phyloP scores from a whole-genome alignment of 1,139 yeast species.

The Keqinozyma sinolaborantium region DNA sequence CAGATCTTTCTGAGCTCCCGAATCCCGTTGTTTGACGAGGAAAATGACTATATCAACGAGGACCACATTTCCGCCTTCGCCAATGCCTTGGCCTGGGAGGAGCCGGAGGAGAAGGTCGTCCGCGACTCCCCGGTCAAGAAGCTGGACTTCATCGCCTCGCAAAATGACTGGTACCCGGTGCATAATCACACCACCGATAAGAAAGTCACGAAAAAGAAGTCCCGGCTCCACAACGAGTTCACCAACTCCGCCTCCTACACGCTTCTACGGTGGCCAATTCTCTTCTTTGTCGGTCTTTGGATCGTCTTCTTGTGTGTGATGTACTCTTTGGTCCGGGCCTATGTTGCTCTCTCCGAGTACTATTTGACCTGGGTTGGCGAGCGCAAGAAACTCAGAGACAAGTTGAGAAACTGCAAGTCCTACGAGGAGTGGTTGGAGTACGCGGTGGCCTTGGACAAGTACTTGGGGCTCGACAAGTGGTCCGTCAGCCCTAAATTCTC shows the following conservation, averaged over 20 bases:
- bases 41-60: slow-evolving; percentile 31
- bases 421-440: slow-evolving; percentile 63
- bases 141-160: slow-evolving; percentile 47
- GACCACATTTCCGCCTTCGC: slow-evolving; percentile 40
- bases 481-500: slow-evolving; percentile 57
- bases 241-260: slow-evolving; percentile 48
- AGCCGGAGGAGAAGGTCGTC: slow-evolving; percentile 16
- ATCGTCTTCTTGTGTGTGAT: slow-evolving; percentile 43
- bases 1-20: neutral
- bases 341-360: slow-evolving; percentile 64
- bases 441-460: slow-evolving; percentile 56
- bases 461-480: slow-evolving; percentile 63
- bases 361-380: slow-evolving; percentile 58
- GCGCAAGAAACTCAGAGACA: slow-evolving; percentile 46
- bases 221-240: slow-evolving; percentile 38
- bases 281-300: slow-evolving; percentile 53
- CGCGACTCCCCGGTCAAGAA: slow-evolving; percentile 6
- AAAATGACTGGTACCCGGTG: slow-evolving; percentile 69
- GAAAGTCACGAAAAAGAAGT: slow-evolving; percentile 15
- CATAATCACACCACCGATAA: slow-evolving; percentile 6
- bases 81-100: slow-evolving; percentile 39
- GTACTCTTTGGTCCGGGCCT: slow-evolving; percentile 53
- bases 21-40: slow-evolving; percentile 21
- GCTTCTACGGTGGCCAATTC: slow-evolving; percentile 63
- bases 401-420: slow-evolving; percentile 43